Base-by-base conservation (phyloP, 257 asterid species). In the Primulina tabacum region DNA sequence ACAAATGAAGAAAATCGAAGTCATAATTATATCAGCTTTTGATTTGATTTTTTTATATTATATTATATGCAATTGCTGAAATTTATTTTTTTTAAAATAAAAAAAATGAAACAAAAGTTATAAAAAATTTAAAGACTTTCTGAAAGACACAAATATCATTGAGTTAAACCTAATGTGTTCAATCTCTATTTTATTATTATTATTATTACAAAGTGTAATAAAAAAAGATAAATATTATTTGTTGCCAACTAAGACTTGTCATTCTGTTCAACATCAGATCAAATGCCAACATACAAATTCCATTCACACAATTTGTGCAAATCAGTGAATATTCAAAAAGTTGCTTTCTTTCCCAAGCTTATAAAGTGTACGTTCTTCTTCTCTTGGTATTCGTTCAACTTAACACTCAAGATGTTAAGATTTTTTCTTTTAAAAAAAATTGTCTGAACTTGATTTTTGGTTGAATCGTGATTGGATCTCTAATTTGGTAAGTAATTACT, bases 401-500 rank as follows among this genome's bases (percentile, higher is more conserved):
- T 50, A 50, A 17, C 57, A 16, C 5, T 50, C 21, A 50, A 8
- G 57, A 50, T 4, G 57, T 16, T 47, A 47, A 47, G 20, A 47
- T 16, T 50, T 17, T 50, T n/a, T 1, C 24, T n/a, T 0, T 17
- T 2, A 26, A 4, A 60, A 24, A 0, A 61, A 6, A 16, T 29
- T 62, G 52, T n/a, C 32, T 11, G 21, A 9, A 35, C 12, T 34
- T 68, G 75, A 33, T 73, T 69, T 53, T 67, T 74, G 58, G 79
- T 67, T 65, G 68, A 72, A 77, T 77, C 65, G 68, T 61, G 62
- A 72, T 28, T 80, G 73, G 87, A 80, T 78, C 85, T 78, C 79
- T 40, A 58, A 74, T 76, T 69, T 74, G 76, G 73, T 12, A 74
- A 64, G 71, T 73, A 6, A 21, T 68, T 34, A 63, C 18, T 40